Percentiles rank a stretch among this genome's conserved stretches.
These are phyloP conservation scores for Solanum sitiens DNA, from an alignment of 257 asterid species.

Conservation along the genomic window DNA sequence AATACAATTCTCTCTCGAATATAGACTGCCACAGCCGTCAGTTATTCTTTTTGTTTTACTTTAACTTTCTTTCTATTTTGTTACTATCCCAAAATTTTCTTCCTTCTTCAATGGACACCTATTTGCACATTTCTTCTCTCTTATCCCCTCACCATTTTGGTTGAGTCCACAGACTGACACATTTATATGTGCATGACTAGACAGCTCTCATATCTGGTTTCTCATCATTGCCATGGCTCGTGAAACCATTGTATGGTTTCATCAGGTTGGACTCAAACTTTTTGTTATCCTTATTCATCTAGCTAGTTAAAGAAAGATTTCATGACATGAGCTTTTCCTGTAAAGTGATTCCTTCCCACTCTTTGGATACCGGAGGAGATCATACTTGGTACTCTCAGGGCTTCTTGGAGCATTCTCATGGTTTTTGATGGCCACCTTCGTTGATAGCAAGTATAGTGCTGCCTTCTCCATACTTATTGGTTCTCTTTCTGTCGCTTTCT, in stretches of 20 bases:
- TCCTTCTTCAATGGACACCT: neutral
- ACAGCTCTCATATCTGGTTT: conserved; percentile 92
- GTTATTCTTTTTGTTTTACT: neutral
- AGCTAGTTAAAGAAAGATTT: neutral
- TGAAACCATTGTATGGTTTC: conserved; percentile 94
- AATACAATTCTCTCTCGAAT: neutral
- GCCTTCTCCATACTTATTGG: conserved; percentile 94
- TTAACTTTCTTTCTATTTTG: neutral
- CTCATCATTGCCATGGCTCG: conserved; percentile 88
- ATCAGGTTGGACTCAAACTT: conserved; percentile 49
- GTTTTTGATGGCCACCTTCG: conserved; percentile 90
- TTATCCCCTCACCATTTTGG: neutral
- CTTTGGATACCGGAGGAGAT: conserved; percentile 93
- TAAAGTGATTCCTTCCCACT: conserved; percentile 86
- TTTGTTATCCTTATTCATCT: conserved; percentile 1
- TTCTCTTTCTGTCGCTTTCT: conserved; percentile 92
- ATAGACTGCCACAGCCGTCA: neutral
- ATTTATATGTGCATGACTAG: conserved; percentile 46
- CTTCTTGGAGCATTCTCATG: conserved; percentile 93
- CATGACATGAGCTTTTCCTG: neutral
- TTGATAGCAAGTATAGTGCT: conserved; percentile 77
- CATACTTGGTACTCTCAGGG: conserved; percentile 92
- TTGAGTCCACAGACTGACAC: conserved; percentile 24
- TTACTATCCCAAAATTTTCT: neutral
- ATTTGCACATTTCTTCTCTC: neutral